phyloP scores from a whole-genome alignment of 2,329 filamentous ascomycete genomes.

The Alternaria tenuissima region DNA sequence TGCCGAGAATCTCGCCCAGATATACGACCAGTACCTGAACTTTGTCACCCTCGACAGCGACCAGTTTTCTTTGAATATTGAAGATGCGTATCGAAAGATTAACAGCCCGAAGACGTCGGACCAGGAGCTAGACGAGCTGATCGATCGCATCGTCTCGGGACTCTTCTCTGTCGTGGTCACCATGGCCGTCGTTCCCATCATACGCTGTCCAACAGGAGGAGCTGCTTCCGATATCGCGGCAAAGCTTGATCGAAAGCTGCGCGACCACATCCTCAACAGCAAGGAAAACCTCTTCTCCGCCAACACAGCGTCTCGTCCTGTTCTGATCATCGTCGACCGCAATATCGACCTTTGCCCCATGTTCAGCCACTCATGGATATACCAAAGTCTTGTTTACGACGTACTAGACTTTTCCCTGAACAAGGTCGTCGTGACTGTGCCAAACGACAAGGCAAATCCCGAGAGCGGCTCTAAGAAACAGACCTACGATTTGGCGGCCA shows the following conservation, averaged over 20 bases:
- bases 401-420: slow-evolving; percentile 80
- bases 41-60: slow-evolving; percentile 5
- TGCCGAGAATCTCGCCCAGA: slow-evolving; percentile 86
- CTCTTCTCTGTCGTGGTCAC: slow-evolving; percentile 99
- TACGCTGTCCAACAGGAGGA: slow-evolving; percentile 89
- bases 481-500: slow-evolving; percentile 86
- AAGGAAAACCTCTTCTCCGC: slow-evolving; percentile 96
- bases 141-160: slow-evolving; percentile 92
- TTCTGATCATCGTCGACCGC: slow-evolving; percentile 91
- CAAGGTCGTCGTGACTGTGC: slow-evolving; percentile 89
- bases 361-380: slow-evolving; percentile 94
- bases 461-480: slow-evolving; percentile 82
- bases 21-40: slow-evolving; percentile 76
- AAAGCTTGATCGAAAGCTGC: slow-evolving; percentile 92
- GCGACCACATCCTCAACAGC: slow-evolving; percentile 95
- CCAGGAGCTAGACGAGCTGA: slow-evolving; percentile 83
- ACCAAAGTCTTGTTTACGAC: slow-evolving; percentile 17
- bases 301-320: slow-evolving; percentile 76
- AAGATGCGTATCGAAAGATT: slow-evolving; percentile 86
- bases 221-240: slow-evolving; percentile 94
- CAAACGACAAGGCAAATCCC: slow-evolving; percentile 78
- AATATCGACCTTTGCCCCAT: slow-evolving; percentile 97
- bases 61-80: slow-evolving; percentile 65
- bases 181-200: slow-evolving; percentile 97
- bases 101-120: slow-evolving; percentile 93